These are phyloP conservation scores for Ophiorrhiza pumila DNA, from an alignment of 257 asterid genomes.

Conservation along the genomic window DNA sequence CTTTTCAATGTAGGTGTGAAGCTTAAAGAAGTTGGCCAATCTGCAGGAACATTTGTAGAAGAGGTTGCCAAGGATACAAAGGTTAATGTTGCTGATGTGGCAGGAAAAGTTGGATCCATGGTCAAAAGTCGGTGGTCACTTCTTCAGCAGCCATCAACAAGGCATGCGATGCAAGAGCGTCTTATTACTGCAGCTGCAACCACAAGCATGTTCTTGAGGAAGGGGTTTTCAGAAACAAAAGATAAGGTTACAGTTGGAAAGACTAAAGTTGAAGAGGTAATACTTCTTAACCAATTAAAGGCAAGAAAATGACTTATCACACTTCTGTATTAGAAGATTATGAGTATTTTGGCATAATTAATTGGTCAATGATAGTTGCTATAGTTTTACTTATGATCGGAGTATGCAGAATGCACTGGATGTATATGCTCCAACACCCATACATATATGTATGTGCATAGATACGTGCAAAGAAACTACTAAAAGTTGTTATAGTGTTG, in stretches of 20 bases:
- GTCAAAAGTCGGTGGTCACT: conserved; percentile 84
- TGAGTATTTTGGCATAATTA: not conserved
- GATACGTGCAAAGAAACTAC: not conserved
- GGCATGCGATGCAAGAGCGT: conserved; percentile 82
- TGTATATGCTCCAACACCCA: not conserved
- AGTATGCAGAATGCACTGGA: not conserved
- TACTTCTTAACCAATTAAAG: not conserved
- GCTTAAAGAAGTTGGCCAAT: conserved; percentile 78
- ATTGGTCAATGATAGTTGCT: not conserved
- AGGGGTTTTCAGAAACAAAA: conserved; percentile 81
- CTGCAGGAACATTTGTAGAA: conserved; percentile 78
- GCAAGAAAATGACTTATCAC: not conserved
- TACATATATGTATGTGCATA: not conserved
- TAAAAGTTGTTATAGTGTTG: not conserved
- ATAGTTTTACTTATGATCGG: not conserved
- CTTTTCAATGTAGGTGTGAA: conserved; percentile 51
- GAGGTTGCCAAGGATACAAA: conserved; percentile 93
- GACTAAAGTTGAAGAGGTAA: conserved; percentile 88
- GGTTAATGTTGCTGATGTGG: conserved; percentile 75
- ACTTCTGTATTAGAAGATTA: not conserved
- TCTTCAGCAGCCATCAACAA: conserved; percentile 83
- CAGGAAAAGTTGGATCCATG: conserved; percentile 73
- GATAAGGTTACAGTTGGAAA: conserved; percentile 85
- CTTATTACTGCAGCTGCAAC: conserved; percentile 85
- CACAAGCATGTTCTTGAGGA: conserved; percentile 76